phyloP scores from a whole-genome alignment of 306 rosid species.

The Vigna trinervia region DNA sequence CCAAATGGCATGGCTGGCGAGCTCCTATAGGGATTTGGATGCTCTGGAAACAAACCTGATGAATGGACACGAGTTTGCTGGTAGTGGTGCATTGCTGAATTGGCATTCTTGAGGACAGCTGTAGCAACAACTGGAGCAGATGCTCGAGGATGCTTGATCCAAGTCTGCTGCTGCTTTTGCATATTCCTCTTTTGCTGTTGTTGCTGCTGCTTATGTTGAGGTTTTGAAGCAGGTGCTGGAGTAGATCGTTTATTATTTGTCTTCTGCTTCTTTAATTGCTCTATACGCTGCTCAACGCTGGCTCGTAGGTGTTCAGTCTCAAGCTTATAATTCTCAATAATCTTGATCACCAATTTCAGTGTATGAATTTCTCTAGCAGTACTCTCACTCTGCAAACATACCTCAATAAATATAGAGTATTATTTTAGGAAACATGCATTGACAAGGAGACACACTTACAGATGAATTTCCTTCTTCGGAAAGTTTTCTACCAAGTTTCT shows the following conservation, averaged over 20 bases:
- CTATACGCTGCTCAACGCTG: constrained; percentile 64
- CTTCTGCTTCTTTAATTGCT: constrained; percentile 62
- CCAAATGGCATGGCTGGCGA: constrained; percentile 55
- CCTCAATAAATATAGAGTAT: constrained; percentile 36
- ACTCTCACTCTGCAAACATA: constrained; percentile 66
- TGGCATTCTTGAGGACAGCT: constrained; percentile 43
- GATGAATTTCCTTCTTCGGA: constrained; percentile 61
- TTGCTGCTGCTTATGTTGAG: constrained; percentile 41
- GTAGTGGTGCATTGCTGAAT: constrained; percentile 50
- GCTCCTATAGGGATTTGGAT: constrained; percentile 54
- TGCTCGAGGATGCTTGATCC: constrained; percentile 58
- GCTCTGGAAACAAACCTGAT: constrained; percentile 64
- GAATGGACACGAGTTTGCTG: constrained; percentile 53
- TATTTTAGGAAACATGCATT: constrained; percentile 26
- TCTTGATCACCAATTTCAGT: constrained; percentile 63
- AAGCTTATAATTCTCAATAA: constrained; percentile 68
- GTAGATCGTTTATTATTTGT: constrained; percentile 48
- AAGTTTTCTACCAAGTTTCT: constrained; percentile 57
- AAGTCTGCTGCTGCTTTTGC: constrained; percentile 44
- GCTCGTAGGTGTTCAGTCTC: constrained; percentile 65
- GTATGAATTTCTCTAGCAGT: constrained; percentile 66
- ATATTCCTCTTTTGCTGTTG: constrained; percentile 40
- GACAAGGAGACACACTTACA: constrained; percentile 55
- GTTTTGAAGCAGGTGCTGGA: constrained; percentile 51
- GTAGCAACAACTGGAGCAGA: constrained; percentile 50